These are phyloP conservation scores for Gastrolobium villosum DNA, from an alignment of 306 rosid genomes.

Conservation along the genomic window DNA sequence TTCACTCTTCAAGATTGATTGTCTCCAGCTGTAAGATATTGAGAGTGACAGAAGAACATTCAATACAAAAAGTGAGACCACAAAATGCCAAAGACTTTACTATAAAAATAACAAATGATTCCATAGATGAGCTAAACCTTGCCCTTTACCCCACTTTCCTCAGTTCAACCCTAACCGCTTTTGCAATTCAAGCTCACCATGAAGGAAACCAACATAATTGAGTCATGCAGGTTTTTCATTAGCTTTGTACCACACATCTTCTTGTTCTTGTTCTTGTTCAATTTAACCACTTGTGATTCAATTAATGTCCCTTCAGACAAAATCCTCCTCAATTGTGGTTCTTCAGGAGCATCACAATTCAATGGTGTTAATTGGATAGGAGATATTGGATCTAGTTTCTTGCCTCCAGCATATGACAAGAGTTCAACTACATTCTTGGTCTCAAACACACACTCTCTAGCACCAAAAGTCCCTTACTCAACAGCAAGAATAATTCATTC, in stretches of 20 bases:
- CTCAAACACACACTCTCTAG: neutral
- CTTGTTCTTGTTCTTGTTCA: constrained; percentile 25
- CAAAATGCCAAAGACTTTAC: neutral
- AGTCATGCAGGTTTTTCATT: constrained; percentile 9
- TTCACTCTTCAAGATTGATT: neutral
- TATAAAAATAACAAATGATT: neutral
- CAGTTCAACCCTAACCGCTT: neutral
- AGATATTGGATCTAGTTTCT: constrained; percentile 46
- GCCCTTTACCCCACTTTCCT: neutral
- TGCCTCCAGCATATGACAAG: constrained; percentile 29
- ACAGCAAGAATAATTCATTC: constrained; percentile 51
- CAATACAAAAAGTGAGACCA: neutral
- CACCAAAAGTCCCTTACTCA: constrained; percentile 52
- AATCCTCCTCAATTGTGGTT: constrained; percentile 53
- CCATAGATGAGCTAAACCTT: neutral
- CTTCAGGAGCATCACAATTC: constrained; percentile 45
- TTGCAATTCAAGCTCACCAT: constrained; percentile 10
- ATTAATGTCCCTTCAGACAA: constrained; percentile 32
- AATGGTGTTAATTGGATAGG: constrained; percentile 53
- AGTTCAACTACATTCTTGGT: constrained; percentile 41
- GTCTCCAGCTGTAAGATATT: constrained; percentile 14
- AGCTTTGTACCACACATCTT: constrained; percentile 11
- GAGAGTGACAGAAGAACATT: neutral
- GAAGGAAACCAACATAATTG: constrained; percentile 18
- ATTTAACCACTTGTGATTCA: constrained; percentile 40